phyloP scores from a whole-genome alignment of 2,329 filamentous ascomycete species.

The Diaporthe sp. region DNA sequence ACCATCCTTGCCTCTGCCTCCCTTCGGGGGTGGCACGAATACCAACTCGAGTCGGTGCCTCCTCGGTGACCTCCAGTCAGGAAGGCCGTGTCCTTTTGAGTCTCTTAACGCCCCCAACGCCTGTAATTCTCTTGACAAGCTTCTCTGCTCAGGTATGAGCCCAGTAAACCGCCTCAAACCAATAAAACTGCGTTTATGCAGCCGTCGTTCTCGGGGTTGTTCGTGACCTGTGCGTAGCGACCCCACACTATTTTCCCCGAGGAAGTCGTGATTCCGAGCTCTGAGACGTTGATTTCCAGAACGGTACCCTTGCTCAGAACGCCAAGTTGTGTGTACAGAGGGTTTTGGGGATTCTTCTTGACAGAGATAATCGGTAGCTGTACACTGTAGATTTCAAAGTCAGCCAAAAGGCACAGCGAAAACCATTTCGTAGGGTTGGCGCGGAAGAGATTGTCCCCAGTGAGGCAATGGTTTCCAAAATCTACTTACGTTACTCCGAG shows the following conservation, averaged over 20 bases:
- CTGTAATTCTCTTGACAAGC: constrained; percentile 15
- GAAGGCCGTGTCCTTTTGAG: neutral
- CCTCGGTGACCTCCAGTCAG: neutral
- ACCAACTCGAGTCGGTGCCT: no score
- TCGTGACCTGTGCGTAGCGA: constrained; percentile 80
- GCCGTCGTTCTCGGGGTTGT: constrained; percentile 59
- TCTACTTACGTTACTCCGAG: constrained; percentile 75
- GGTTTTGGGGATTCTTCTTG: constrained; percentile 87
- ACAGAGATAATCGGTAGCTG: constrained; percentile 80
- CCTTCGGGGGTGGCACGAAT: neutral
- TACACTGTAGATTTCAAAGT: constrained; percentile 58
- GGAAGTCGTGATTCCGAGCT: constrained; percentile 91
- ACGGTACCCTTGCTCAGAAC: constrained; percentile 86
- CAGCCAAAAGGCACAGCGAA: neutral
- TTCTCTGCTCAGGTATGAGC: neutral
- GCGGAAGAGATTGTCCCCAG: neutral
- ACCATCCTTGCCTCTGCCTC: neutral
- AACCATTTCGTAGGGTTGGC: neutral
- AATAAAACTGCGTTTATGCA: constrained; percentile 50
- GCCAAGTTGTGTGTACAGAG: constrained; percentile 92
- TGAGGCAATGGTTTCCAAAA: neutral
- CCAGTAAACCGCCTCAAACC: constrained; percentile 37
- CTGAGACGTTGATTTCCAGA: constrained; percentile 93
- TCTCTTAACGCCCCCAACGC: constrained; percentile 32
- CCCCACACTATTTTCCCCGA: constrained; percentile 96